These are phyloP conservation scores for Euphorbia schlechtendalii DNA, from an alignment of 441 rosid species.

Conservation along the genomic window DNA sequence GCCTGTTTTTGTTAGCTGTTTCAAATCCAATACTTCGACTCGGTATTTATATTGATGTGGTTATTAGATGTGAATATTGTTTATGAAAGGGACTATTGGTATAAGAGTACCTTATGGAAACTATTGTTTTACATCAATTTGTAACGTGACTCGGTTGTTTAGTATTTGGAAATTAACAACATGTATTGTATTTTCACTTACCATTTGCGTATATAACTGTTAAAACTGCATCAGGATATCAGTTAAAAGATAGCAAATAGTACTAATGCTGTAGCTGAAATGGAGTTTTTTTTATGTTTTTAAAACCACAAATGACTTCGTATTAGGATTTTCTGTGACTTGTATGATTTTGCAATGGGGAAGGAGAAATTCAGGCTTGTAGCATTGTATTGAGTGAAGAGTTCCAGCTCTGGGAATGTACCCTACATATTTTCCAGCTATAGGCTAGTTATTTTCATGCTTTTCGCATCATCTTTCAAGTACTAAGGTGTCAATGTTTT, in stretches of 20 bases:
- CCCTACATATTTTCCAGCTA: too few species aligned
- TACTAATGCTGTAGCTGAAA: not conserved
- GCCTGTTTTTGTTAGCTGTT: not conserved
- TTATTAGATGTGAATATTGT: too few species aligned
- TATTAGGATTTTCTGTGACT: not conserved
- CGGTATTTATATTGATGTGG: too few species aligned
- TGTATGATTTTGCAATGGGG: not conserved
- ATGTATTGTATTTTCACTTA: not conserved
- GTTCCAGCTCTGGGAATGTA: not conserved
- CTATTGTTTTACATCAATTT: not conserved
- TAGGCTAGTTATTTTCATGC: too few species aligned
- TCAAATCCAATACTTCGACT: too few species aligned
- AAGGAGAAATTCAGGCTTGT: not conserved
- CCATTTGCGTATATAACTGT: not conserved
- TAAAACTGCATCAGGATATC: not conserved
- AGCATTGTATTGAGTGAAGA: not conserved
- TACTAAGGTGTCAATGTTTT: too few species aligned
- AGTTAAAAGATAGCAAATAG: not conserved
- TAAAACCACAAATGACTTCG: not conserved
- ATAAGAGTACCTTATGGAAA: too few species aligned
- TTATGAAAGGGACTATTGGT: too few species aligned
- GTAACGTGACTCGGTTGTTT: not conserved
- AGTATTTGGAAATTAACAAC: not conserved
- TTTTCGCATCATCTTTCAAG: too few species aligned
- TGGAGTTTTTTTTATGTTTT: not conserved